Percentiles rank a stretch among this genome's conserved stretches.
phyloP scores from a whole-genome alignment of 2,329 filamentous ascomycete genomes.

The Orbilia blumenaviensis region DNA sequence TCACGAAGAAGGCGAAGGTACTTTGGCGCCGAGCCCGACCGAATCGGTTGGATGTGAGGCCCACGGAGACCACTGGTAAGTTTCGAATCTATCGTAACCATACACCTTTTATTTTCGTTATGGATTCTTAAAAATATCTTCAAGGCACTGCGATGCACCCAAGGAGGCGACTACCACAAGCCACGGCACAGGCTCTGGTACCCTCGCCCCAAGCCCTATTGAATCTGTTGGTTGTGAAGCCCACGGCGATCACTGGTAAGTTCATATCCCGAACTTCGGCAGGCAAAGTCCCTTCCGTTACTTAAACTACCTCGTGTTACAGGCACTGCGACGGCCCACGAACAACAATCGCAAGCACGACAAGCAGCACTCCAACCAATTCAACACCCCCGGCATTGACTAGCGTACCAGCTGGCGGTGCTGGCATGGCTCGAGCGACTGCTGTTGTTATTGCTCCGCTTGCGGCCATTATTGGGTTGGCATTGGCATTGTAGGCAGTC shows the following conservation, averaged over 20 bases:
- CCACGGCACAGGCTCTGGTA: neutral
- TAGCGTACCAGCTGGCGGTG: constrained; percentile 4
- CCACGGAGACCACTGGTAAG: constrained; percentile 18
- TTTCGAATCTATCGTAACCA: neutral
- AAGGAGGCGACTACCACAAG: neutral
- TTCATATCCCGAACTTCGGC: too few relatives aligned
- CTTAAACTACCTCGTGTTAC: neutral
- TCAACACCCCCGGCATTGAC: neutral
- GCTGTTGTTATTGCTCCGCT: constrained; percentile 9
- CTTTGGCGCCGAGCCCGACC: neutral
- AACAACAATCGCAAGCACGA: neutral
- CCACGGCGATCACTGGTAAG: constrained; percentile 16
- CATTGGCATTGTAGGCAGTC: constrained; percentile 23
- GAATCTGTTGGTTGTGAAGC: constrained; percentile 8
- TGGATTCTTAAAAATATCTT: neutral
- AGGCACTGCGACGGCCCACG: constrained; percentile 7
- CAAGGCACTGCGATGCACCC: constrained; percentile 8
- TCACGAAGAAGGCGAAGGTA: neutral
- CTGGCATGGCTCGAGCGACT: constrained; percentile 5
- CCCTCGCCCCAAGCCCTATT: constrained; percentile 2
- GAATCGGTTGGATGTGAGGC: constrained; percentile 7
- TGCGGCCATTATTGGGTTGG: constrained; percentile 14
- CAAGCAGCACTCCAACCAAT: neutral
- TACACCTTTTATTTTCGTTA: neutral
- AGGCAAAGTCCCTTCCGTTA: neutral